Base-by-base conservation (phyloP, 2,329 filamentous ascomycete genomes). In the Aspergillus fumigatiaffinis region DNA sequence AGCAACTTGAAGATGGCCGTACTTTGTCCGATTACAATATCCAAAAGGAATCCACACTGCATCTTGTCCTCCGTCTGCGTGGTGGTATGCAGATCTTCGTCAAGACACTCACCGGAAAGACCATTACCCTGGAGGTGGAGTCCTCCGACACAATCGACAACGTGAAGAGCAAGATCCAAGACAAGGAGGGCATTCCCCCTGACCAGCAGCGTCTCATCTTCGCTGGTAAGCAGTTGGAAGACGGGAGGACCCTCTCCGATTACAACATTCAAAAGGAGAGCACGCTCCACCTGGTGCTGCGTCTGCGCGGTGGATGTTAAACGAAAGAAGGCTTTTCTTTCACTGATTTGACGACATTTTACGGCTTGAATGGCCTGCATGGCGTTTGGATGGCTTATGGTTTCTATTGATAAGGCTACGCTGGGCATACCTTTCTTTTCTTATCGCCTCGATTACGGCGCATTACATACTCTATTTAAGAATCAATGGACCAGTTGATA, bases 11-110 rank as follows among this genome's bases (percentile, higher is more conserved):
- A 74, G 92, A 97, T 67, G 92, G 92, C 51, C 90, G 92, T 23
- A 97, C 92, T 0, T 82, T 97, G 0, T 89, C 86, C 52, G 93
- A 97, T 74, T 97, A 97, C 86, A 97, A 97, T 81, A 97, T 97
- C 50, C 93, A 97, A 76, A 93, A 93, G 80, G 90, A 93, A 72
- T 90, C 87, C 0, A 93, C 90, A 0, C 82, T 93, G 1, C 90
- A 93, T 73, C 73, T 93, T 55, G 90, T 93, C 50, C 86, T 93
- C 25, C 87, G 90, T 72, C 85, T 93, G 5, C 88, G 89, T 77
- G 89, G 89, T 82, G 89, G 89, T 77, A 91, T 90, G 87, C 83
- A 92, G 68, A 92, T 92, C 65, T 92, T 92, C 65, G 89, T 92
- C 71, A 92, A 91, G 82, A 91, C 88, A 0, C 78, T 93, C 1